Base-by-base conservation (phyloP, 352 stramenopile species). In the Pythium folliculosum region DNA sequence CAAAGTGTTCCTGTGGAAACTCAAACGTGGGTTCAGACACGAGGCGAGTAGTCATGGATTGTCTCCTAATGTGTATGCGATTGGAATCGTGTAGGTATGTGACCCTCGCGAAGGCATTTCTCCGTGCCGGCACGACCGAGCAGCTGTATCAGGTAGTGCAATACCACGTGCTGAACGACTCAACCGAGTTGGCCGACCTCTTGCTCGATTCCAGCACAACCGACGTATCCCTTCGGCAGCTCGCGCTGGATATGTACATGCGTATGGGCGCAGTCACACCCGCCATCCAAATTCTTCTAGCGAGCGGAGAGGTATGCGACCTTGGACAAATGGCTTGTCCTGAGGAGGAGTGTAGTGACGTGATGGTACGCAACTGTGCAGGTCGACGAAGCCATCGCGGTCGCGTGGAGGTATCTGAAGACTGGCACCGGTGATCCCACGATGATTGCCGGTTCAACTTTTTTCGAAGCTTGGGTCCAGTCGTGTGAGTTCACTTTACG, bases 131-230 rank as follows among this genome's bases (percentile, higher is more conserved):
- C 16, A 71, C 88, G 13, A 66, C 76, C 0, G 67, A 73, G 43
- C 80, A 90, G 47, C 67, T 94, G 27, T 90, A 83, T 57, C 82
- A 92, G 58, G 86, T 87, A 14, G 65, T 94, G 16, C 82, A 89
- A 35, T 81, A 84, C 16, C 75, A 86, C 37, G 70, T 84, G 2
- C 16, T 89, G n/a, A 63, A 65, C 35, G 85, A 92, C 57, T 94
- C 80, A 19, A 55, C 72, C 13, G 79, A 80, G 43, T 72, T 94
- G 44, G 85, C 83, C 14, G 72, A 86, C 5, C 54, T 89, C 12
- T 72, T 94, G 43, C 55, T 90, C 17, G 59, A 68, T 14, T 61
- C 75, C 38, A 67, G 72, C 0, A 47, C 65, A 23, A 60, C 38
- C 1, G 65, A 77, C 32, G 57, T 59, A 48, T 71, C 61, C 0